A percentile compares a stretch with the other conserved stretches of the same genome.
Evolutionary conservation across 768 basidiomycete species (phyloP).

Genomic region (Steccherinum ochraceum): DNA sequence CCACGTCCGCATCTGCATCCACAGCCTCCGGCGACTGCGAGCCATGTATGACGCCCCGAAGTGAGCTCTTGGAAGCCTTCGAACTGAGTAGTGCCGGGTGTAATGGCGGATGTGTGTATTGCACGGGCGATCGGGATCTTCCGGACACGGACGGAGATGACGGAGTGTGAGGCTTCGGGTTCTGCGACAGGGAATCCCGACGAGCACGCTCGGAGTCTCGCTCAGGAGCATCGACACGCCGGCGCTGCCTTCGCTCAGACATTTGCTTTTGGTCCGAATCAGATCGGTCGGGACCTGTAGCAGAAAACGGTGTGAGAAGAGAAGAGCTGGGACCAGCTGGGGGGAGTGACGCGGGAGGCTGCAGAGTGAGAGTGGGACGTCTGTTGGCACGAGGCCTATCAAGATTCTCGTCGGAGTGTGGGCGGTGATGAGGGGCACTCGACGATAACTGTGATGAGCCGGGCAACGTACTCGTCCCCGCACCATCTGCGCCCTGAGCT

Average conservation of each 20-base stretch:
- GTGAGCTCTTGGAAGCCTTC: conserved; percentile 1
- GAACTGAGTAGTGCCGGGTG: conserved; percentile 10
- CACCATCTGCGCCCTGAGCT: not conserved
- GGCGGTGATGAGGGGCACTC: not conserved
- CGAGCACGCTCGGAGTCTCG: not conserved
- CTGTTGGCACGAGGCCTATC: not conserved
- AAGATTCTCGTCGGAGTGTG: not conserved
- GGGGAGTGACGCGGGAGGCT: not conserved
- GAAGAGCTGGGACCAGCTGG: not conserved
- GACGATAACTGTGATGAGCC: not conserved
- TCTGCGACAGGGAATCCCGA: not conserved
- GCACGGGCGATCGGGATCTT: conserved; percentile 13
- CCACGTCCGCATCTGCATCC: conserved; percentile 17
- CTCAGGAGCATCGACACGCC: conserved; percentile 33
- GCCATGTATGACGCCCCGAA: not conserved
- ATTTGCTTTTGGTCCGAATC: conserved; percentile 20
- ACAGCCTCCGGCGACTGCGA: conserved; percentile 12
- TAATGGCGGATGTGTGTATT: conserved; percentile 7
- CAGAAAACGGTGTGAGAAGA: not conserved
- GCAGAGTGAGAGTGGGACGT: conserved; percentile 1
- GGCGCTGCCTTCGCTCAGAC: conserved; percentile 38
- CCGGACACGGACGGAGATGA: conserved; percentile 15
- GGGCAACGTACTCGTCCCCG: not conserved
- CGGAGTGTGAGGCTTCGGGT: conserved; percentile 19
- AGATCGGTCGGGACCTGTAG: not conserved